Evolutionary conservation across 2,329 filamentous ascomycete genomes (phyloP).

Genomic region (Podosphaera xanthii): DNA sequence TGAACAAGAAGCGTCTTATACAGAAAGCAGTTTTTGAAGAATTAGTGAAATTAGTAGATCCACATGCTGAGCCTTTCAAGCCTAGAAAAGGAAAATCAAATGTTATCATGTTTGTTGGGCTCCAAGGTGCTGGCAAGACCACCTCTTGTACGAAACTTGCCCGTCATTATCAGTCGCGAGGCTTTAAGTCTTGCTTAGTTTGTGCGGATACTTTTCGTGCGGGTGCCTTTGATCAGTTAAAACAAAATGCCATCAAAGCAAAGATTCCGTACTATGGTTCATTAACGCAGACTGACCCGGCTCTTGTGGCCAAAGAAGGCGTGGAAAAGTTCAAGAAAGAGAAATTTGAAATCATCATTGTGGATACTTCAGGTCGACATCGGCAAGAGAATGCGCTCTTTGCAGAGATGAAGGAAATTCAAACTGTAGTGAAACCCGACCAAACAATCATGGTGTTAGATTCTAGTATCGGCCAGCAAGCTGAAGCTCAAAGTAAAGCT

Average conservation of each 20-base stretch:
- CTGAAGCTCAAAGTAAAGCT: constrained; percentile 79
- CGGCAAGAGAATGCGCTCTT: constrained; percentile 88
- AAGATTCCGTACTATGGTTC: constrained; percentile 98
- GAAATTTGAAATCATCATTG: constrained; percentile 92
- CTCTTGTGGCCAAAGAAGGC: constrained; percentile 79
- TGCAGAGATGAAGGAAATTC: constrained; percentile 94
- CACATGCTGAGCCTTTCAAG: constrained; percentile 85
- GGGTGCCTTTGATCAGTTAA: constrained; percentile 92
- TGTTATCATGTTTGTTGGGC: constrained; percentile 97
- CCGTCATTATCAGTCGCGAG: constrained; percentile 77
- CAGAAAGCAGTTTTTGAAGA: constrained; percentile 97
- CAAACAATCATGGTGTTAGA: constrained; percentile 98
- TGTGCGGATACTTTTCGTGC: constrained; percentile 98
- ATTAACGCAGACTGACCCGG: constrained; percentile 86
- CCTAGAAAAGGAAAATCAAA: constrained; percentile 91
- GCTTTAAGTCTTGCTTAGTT: constrained; percentile 80
- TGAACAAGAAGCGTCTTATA: constrained; percentile 96
- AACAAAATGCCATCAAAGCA: constrained; percentile 96
- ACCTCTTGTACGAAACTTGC: constrained; percentile 96
- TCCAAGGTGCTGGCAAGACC: constrained; percentile 94
- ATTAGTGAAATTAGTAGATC: constrained; percentile 84
- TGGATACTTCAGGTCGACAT: constrained; percentile 89
- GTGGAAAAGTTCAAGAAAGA: constrained; percentile 99
- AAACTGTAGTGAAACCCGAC: constrained; percentile 69
- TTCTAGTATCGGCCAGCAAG: constrained; percentile 86